A percentile compares a stretch with the other conserved stretches of the same genome.
phyloP scores from a whole-genome alignment of 2,329 filamentous ascomycete genomes.

The Colletotrichum incanum region DNA sequence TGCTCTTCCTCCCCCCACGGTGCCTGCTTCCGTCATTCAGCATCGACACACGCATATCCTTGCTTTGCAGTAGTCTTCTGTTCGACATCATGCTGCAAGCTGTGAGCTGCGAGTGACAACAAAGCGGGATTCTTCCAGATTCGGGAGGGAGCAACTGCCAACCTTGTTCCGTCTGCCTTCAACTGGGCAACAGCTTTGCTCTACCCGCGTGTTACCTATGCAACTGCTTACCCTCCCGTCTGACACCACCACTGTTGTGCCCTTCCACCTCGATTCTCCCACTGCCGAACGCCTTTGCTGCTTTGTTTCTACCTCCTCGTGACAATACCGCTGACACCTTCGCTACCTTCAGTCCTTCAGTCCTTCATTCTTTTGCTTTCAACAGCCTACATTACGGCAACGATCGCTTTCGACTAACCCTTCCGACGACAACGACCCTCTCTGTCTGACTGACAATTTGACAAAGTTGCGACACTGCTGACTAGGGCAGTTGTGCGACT shows the following conservation, averaged over 20 bases:
- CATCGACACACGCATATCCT: conserved; percentile 23
- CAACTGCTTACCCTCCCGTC: conserved; percentile 22
- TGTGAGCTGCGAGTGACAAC: conserved; percentile 6
- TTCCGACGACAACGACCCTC: background rate
- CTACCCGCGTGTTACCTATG: background rate
- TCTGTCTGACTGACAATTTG: background rate
- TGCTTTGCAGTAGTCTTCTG: conserved; percentile 35
- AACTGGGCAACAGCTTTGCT: conserved; percentile 6
- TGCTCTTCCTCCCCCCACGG: conserved; percentile 18
- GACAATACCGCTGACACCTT: conserved; percentile 34
- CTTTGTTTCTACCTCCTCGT: conserved; percentile 17
- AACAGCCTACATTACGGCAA: conserved; percentile 10
- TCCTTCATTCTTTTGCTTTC: conserved; percentile 17
- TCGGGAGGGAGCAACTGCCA: background rate
- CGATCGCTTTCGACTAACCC: conserved; percentile 13
- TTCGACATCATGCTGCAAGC: conserved; percentile 4
- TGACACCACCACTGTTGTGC: conserved; percentile 17
- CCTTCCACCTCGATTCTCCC: conserved; percentile 26
- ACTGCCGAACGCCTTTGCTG: background rate
- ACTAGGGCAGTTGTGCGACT: background rate
- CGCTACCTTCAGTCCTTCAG: conserved; percentile 6
- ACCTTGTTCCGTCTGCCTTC: background rate
- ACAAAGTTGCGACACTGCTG: background rate
- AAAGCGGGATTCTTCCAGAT: background rate
- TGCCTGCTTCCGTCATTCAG: conserved; percentile 38